phyloP scores from a whole-genome alignment of 164 flowering plant genomes.

The Tetracentron sinense region DNA sequence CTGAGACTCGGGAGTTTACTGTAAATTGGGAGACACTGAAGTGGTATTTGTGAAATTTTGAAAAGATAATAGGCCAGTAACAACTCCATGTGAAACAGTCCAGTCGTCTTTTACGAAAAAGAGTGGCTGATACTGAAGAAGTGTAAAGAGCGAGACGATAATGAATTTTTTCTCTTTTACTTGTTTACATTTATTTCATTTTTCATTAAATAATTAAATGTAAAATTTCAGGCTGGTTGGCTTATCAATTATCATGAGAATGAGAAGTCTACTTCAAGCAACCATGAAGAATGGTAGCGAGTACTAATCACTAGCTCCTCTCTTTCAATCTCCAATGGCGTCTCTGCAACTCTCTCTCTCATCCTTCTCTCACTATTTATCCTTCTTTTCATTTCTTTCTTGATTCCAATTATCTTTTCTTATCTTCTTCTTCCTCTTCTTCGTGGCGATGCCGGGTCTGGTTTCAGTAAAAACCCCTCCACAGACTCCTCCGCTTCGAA shows the following conservation, averaged over 20 bases:
- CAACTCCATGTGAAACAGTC: too few species aligned
- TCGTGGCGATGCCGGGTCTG: conserved; percentile 51
- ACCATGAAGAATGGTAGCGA: conserved; percentile 7
- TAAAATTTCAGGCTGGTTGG: not conserved
- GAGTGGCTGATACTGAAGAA: too few species aligned
- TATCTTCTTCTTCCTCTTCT: not conserved
- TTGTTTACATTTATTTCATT: not conserved
- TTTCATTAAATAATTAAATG: not conserved
- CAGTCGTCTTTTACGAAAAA: too few species aligned
- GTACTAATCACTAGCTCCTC: conserved; percentile 6
- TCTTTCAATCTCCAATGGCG: conserved; percentile 8
- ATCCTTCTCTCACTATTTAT: too few species aligned
- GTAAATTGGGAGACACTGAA: too few species aligned
- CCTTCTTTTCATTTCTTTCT: not conserved
- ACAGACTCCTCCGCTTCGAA: conserved; percentile 46
- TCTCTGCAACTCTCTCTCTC: not conserved
- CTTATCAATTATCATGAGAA: not conserved
- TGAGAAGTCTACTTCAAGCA: conserved; percentile 14
- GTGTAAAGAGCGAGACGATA: too few species aligned
- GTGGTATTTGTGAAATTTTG: too few species aligned
- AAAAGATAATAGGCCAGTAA: too few species aligned
- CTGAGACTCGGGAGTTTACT: too few species aligned
- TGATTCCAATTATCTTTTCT: not conserved
- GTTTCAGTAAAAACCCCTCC: conserved; percentile 78
- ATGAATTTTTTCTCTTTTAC: too few species aligned